Conservation (phyloP, 2,329 filamentous ascomycete species). For the Aspergillus fijiensis region DNA sequence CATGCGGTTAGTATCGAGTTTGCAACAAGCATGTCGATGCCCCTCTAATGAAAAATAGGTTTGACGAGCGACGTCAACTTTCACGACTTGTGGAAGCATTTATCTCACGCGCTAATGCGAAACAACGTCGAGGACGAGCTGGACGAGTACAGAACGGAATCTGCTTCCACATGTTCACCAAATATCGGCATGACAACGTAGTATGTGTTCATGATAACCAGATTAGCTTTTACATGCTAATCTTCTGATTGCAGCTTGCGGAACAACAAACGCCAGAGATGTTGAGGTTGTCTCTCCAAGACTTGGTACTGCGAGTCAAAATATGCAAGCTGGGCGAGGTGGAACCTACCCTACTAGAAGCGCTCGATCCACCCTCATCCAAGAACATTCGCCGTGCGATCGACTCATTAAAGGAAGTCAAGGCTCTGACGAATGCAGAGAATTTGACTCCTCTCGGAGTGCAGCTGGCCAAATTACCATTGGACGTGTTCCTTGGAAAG, state of each 20-base stretch:
- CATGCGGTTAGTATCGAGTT: constrained; percentile 57
- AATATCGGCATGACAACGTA: constrained; percentile 75
- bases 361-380: constrained; percentile 82
- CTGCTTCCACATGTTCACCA: constrained; percentile 95
- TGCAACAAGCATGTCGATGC: neutral
- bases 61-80: constrained; percentile 87
- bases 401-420: constrained; percentile 89
- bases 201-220: constrained; percentile 29
- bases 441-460: constrained; percentile 82
- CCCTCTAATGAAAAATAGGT: constrained; percentile 50
- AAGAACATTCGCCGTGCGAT: constrained; percentile 93
- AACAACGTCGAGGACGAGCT: constrained; percentile 88
- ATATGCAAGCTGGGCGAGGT: constrained; percentile 95
- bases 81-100: constrained; percentile 91
- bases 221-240: neutral
- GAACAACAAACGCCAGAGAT: constrained; percentile 97
- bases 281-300: constrained; percentile 88
- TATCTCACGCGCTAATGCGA: constrained; percentile 92
- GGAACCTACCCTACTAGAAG: constrained; percentile 82
- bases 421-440: constrained; percentile 77
- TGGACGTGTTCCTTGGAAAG: constrained; percentile 95
- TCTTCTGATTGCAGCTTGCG: constrained; percentile 58
- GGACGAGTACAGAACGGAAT: constrained; percentile 93
- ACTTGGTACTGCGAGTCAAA: constrained; percentile 92
- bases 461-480: constrained; percentile 81